These are phyloP conservation scores for Solanum chacoense DNA, from an alignment of 305 asterid species.

Conservation along the genomic window DNA sequence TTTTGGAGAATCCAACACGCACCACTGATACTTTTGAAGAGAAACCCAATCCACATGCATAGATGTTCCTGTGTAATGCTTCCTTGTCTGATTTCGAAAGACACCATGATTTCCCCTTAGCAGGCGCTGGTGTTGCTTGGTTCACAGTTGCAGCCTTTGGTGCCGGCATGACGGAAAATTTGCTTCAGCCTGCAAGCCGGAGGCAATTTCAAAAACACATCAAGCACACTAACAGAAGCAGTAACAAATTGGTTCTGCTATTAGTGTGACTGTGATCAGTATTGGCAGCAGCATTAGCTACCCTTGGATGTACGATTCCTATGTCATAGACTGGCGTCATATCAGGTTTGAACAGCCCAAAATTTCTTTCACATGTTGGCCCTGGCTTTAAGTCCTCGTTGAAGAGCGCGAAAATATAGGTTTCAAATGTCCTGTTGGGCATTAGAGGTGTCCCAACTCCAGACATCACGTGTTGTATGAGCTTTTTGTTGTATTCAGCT, in stretches of 20 bases:
- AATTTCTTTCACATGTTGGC: conserved; percentile 54
- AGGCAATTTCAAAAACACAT: conserved; percentile 25
- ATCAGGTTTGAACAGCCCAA: conserved; percentile 53
- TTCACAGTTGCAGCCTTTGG: conserved; percentile 2
- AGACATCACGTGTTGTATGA: conserved; percentile 47
- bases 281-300: conserved; percentile 6
- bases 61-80: conserved; percentile 25
- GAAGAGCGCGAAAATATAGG: conserved; percentile 58
- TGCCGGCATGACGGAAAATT: conserved; percentile 10
- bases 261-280: conserved; percentile 8
- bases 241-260: conserved; percentile 8
- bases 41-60: background rate
- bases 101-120: conserved; percentile 18
- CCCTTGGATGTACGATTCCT: conserved; percentile 43
- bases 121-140: conserved; percentile 1
- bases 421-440: conserved; percentile 56
- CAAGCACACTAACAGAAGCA: conserved; percentile 24
- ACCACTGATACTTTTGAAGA: background rate
- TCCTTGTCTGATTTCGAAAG: conserved; percentile 23
- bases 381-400: conserved; percentile 67
- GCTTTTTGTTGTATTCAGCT: conserved; percentile 45
- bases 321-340: conserved; percentile 51
- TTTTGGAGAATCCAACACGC: background rate
- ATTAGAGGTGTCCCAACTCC: conserved; percentile 69
- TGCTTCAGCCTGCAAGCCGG: conserved; percentile 31